Evolutionary conservation across 371 early-diverging fungal species (phyloP), one percentile per base, ranked within the genome.

Genomic region (Apophysomyces elegans): DNA sequence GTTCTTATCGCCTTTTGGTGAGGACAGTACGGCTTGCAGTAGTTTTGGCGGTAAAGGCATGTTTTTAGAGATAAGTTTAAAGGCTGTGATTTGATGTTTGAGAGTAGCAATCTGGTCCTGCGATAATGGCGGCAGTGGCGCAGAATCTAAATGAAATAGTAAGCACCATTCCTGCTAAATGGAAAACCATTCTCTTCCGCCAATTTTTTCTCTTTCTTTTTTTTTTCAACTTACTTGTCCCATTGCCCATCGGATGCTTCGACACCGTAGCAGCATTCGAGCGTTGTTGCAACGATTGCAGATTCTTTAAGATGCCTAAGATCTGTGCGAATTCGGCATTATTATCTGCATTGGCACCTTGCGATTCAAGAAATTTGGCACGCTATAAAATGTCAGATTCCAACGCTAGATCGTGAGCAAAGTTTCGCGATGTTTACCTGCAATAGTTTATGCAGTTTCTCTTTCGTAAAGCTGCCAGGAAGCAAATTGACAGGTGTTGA

Each of bases 71-170:
- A 95, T 88, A 16, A 90, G 76, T 56, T 91, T 90, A 77, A 87
- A 96, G 44, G 94, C 92, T 35, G 86, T 75, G 47, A 95, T 93
- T 65, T 96, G 97, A 66, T 80, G 81, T 61, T 89, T 88, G 45
- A 95, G 81, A 13, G 86, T 81, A 18, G 81, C 77, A 16, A 91
- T 61, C 66, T 95, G 93, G n/a, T 83, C 81, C 58, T 77, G 74
- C 14, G 89, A 76, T 64, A 91, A 88, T 9, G 54, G 9, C 2
- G 54, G 21, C 2, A 21, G 9, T 26, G 9, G 11, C 54, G 54
- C 21, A 7, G 21, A 7, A 9, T 18, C 18, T 50, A 26, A 26
- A 26, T 50, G 54, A 50, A 1, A 50, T 18, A 21, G 9, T 50
- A 38, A 18, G 8, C 6, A 37, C n/a, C 37, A 32, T 5, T 36